phyloP scores from a whole-genome alignment of 441 rosid species.

The Capsella rubella region DNA sequence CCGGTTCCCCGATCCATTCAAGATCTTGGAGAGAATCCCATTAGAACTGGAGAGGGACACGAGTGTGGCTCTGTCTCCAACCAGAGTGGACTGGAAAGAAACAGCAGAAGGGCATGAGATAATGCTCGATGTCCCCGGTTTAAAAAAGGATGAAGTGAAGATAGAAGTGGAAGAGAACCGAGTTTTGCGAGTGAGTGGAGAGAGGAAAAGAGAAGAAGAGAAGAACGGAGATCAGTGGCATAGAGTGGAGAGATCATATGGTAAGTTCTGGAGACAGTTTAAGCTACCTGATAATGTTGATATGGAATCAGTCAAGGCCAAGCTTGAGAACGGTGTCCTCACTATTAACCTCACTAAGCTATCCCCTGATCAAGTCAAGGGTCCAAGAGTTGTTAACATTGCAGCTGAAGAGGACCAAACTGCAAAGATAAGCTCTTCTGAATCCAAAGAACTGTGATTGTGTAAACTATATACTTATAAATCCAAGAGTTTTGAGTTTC shows the following conservation, averaged over 20 bases:
- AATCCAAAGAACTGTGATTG: conserved; percentile 59
- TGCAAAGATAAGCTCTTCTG: conserved; percentile 45
- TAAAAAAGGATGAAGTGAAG: conserved; percentile 77
- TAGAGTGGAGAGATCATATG: conserved; percentile 73
- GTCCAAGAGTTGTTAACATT: conserved; percentile 67
- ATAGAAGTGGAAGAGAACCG: conserved; percentile 73
- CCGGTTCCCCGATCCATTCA: conserved; percentile 61
- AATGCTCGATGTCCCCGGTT: conserved; percentile 73
- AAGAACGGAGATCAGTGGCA: conserved; percentile 83
- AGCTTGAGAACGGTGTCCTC: conserved; percentile 78
- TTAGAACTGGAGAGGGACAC: conserved; percentile 60
- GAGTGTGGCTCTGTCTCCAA: conserved; percentile 52
- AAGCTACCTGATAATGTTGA: conserved; percentile 79
- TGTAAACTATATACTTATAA: neutral
- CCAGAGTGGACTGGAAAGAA: conserved; percentile 89
- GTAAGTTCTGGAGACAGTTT: conserved; percentile 87
- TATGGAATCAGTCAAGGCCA: conserved; percentile 68
- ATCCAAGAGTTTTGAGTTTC: conserved; percentile 11
- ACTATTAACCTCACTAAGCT: conserved; percentile 59
- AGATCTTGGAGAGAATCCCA: conserved; percentile 72
- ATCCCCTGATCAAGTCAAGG: conserved; percentile 66
- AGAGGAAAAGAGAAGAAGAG: conserved; percentile 77
- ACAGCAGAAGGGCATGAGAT: conserved; percentile 70
- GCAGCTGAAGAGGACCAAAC: conserved; percentile 54
- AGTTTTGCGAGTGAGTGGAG: conserved; percentile 72